phyloP scores from a whole-genome alignment of 1,284 basidiomycete genomes.

The Papiliotrema laurentii region DNA sequence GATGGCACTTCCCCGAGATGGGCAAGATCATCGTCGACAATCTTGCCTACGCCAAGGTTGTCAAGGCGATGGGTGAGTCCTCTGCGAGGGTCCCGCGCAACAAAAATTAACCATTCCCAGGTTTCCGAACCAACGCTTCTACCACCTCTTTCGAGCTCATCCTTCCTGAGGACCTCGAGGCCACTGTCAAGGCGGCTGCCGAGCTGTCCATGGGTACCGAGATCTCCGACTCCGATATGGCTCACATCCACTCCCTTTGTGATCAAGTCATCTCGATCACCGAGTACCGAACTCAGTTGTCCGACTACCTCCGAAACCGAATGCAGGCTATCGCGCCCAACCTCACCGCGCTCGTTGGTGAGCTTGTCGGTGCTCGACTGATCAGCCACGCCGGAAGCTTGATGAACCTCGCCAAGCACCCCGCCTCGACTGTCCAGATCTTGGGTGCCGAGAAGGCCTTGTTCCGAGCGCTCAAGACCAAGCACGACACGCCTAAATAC shows the following conservation, averaged over 20 bases:
- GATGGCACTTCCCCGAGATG: conserved; percentile 99
- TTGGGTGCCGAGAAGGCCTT: conserved; percentile 97
- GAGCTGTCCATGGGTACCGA: conserved; percentile 99
- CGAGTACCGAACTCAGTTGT: conserved; percentile 86
- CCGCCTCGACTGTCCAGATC: conserved; percentile 96
- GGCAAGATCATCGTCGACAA: conserved; percentile 97
- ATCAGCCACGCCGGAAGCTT: conserved; percentile 96
- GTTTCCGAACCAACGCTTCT: conserved; percentile 88
- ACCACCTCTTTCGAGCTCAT: conserved; percentile 81
- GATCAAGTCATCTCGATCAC: conserved; percentile 97
- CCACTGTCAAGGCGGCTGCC: conserved; percentile 82
- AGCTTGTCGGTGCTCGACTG: conserved; percentile 90
- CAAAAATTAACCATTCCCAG: conserved; percentile 50
- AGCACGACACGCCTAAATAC: conserved; percentile 98
- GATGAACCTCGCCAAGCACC: conserved; percentile 91
- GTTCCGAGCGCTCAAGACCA: conserved; percentile 97
- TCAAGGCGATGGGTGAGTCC: conserved; percentile 72
- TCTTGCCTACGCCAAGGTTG: conserved; percentile 89
- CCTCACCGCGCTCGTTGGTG: conserved; percentile 90
- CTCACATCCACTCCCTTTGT: conserved; percentile 89
- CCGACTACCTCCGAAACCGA: conserved; percentile 91
- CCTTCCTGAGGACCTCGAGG: conserved; percentile 92
- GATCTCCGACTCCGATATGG: conserved; percentile 91
- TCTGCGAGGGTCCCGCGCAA: background rate
- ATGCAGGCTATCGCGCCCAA: conserved; percentile 98